Conservation (phyloP, 495 filamentous ascomycete genomes). For the Aspergillus hancockii region DNA sequence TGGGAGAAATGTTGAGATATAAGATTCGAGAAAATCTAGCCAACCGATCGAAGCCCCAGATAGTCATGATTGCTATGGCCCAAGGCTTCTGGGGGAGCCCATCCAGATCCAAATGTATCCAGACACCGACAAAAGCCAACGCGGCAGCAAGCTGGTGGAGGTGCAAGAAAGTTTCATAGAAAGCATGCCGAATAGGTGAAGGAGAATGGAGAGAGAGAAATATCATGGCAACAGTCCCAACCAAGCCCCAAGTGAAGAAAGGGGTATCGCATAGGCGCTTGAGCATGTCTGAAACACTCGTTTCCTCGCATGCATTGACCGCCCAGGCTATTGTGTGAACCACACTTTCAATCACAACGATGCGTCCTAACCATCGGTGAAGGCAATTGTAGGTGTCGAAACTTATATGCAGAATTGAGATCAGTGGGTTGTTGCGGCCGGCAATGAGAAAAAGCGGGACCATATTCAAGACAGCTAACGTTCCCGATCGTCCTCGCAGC, state of each 20-base stretch:
- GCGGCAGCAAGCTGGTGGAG: constrained; percentile 72
- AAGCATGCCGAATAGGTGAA: constrained; percentile 80
- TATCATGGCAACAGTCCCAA: constrained; percentile 58
- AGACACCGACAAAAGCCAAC: constrained; percentile 65
- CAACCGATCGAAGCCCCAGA: constrained; percentile 68
- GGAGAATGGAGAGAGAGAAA: constrained; percentile 69
- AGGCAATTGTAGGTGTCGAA: constrained; percentile 97
- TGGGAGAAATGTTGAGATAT: constrained; percentile 60
- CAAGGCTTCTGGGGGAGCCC: constrained; percentile 62
- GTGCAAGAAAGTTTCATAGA: constrained; percentile 83
- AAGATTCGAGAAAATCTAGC: constrained; percentile 52
- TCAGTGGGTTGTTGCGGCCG: constrained; percentile 91
- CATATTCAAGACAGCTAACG: constrained; percentile 83
- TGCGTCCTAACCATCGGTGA: constrained; percentile 92
- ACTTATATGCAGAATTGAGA: constrained; percentile 75
- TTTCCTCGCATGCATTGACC: constrained; percentile 48
- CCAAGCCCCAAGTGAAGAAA: constrained; percentile 55
- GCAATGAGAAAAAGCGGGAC: constrained; percentile 88
- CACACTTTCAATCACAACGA: constrained; percentile 75
- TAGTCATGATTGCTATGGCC: constrained; percentile 56
- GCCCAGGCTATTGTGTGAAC: constrained; percentile 74
- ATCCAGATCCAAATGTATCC: constrained; percentile 65
- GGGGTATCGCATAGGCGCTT: constrained; percentile 61
- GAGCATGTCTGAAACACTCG: constrained; percentile 53
- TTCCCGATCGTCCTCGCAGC: constrained; percentile 81